Evolutionary conservation across 1,139 yeast species (phyloP).

Genomic region (Barnettozyma hawaiiensis): DNA sequence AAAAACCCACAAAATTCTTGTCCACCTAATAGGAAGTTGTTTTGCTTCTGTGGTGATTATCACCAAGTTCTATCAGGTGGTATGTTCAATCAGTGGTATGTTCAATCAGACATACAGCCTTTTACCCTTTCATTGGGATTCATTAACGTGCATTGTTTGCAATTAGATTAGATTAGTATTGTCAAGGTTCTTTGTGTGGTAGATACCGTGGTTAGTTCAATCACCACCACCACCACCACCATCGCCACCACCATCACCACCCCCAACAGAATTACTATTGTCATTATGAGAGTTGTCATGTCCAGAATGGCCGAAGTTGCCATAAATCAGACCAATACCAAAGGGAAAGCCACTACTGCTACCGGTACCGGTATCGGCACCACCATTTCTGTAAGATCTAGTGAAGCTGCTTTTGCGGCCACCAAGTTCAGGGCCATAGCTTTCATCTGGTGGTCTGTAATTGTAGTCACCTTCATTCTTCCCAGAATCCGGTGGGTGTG

Average conservation of each 20-base stretch:
- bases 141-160: too few species aligned
- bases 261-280: background rate
- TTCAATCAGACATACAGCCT: too few species aligned
- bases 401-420: background rate
- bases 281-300: background rate
- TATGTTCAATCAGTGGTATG: too few species aligned
- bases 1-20: background rate
- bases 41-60: background rate
- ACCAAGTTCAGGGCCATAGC: too few species aligned
- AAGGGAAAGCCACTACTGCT: too few species aligned
- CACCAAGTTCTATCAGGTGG: too few species aligned
- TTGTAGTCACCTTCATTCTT: background rate
- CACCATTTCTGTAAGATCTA: background rate
- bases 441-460: background rate
- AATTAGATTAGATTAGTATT: too few species aligned
- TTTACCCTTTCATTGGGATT: too few species aligned
- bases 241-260: background rate
- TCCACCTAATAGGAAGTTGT: too few species aligned
- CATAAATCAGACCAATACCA: background rate
- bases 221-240: conserved; percentile 1
- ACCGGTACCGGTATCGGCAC: background rate
- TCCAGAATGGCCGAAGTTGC: background rate
- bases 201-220: background rate
- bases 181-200: too few species aligned
- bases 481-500: background rate